Evolutionary conservation across 176 grass and related monocot species (phyloP), one percentile per base, ranked within the genome.

Genomic region (Oryza punctata): DNA sequence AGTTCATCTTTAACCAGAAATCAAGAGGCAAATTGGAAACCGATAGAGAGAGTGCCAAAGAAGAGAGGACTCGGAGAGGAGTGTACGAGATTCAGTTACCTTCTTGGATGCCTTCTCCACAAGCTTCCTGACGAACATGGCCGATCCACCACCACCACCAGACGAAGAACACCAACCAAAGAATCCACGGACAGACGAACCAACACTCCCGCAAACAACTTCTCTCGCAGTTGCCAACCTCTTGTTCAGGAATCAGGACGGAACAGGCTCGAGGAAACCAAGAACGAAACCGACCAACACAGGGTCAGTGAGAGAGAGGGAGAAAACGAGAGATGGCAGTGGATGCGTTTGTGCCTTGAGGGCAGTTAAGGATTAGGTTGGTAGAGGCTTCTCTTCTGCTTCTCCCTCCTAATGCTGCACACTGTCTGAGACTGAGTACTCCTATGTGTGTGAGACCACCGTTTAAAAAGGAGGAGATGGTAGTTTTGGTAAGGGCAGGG

Each of bases 101-200:
- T 97, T 92, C 87, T 68, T 94, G 77, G 94, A 91, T 40, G 92
- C 94, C 86, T 84, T 90, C 88, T 90, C 92, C 29, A 94, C 89
- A 47, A 92, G 87, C 88, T 97, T 94, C 82, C 84, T 97, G 67
- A 94, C 76, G 79, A 92, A 97, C 94, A 92, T 91, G 87, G 72
- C 57, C 38, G 87, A 86, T 85, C 86, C 29, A 9, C 83, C 33
- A 27, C 30, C 3, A 32, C 33, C 33, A 35, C 33, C 12, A 8
- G 52, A 3, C 40, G 24, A 14, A n/a, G 24, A 14, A n/a, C 13
- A 2, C 59, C 12, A 65, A 26, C 49, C 33, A 63, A 47, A 78
- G 81, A 67, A 80, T 18, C 49, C 60, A 57, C 18, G 6, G 2
- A 7, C 61, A 24, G 57, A 54, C 10, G 10, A 35, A 41, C 1